Base-by-base conservation (phyloP, 495 filamentous ascomycete genomes). In the Glarea lozoyensis region DNA sequence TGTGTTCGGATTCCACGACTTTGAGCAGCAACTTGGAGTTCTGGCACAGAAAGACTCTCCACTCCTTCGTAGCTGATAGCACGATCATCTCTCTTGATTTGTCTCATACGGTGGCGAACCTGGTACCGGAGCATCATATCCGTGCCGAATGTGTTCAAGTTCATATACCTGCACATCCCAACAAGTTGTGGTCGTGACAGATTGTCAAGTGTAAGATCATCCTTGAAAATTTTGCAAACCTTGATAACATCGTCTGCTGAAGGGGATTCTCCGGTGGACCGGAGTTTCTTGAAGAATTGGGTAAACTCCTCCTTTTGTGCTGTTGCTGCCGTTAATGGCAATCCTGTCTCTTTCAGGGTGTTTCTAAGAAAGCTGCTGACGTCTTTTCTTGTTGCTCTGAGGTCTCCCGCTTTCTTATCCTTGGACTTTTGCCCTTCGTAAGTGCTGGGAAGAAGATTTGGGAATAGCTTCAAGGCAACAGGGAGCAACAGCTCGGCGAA, bases 191-290 rank as follows among this genome's bases (percentile, higher is more conserved):
- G 90, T 37, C 92, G 77, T 2, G 90, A 96, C 53, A 99, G 65
- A 62, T 97, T 97, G 78, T 99, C 92, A 12, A 99, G 75, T 0
- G 92, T 99, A 46, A 99, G 57, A 60, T 99, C 92, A 62, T 99
- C 92, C 64, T 92, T 94, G 73, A 99, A 99, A 56, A 94, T 82
- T 73, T 99, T 94, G 81, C 93, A 97, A 42, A 99, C 92, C 67
- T 89, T 95, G 66, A 99, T 94, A 47, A 99, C 84, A 58, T 97
- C 92, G 47, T 84, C 76, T 31, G 79, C 79, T 11, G 86, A 88
- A 0, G 93, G 93, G 19, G 78, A 65, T 67, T 97, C 90, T 20
- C 89, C 93, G 3, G 88, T 96, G 13, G 85, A 74, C 33, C 92
- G 84, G 54, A 95, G 78, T 69, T 99, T 99, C 56, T 85, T 80